A percentile compares a stretch with the other conserved stretches of the same genome.
These are phyloP conservation scores for Lunularia cruciata DNA, from an alignment of 225 moss, liverwort and hornwort genomes.

Conservation along the genomic window DNA sequence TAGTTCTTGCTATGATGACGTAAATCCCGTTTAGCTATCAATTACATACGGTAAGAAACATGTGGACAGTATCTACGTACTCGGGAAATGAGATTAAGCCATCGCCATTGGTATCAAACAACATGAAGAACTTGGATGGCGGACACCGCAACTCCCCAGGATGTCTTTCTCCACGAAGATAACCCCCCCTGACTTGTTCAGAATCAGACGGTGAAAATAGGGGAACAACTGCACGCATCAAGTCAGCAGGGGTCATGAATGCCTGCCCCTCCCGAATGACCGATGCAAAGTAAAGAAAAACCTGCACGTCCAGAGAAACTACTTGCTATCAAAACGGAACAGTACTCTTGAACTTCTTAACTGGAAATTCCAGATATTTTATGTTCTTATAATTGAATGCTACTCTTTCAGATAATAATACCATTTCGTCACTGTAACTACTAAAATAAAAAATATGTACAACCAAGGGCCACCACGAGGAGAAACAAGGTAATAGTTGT, in stretches of 20 bases:
- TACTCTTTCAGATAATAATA: too few relatives aligned
- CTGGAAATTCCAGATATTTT: not conserved
- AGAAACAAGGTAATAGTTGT: too few relatives aligned
- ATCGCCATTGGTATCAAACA: slow-evolving; percentile 81
- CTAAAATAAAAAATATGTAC: too few relatives aligned
- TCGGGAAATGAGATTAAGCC: slow-evolving; percentile 91
- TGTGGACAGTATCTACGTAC: slow-evolving; percentile 37
- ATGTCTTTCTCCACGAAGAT: slow-evolving; percentile 67
- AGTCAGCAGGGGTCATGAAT: slow-evolving; percentile 81
- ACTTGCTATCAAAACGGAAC: slow-evolving; percentile 20
- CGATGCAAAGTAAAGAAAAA: slow-evolving; percentile 85
- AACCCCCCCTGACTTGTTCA: slow-evolving; percentile 62
- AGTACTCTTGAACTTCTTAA: not conserved
- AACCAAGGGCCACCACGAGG: too few relatives aligned
- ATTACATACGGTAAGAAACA: too few relatives aligned
- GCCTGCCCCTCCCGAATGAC: slow-evolving; percentile 48
- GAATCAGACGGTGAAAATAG: slow-evolving; percentile 81
- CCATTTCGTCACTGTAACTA: too few relatives aligned
- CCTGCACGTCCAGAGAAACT: slow-evolving; percentile 47
- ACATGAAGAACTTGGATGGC: slow-evolving; percentile 85
- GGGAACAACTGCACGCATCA: slow-evolving; percentile 93
- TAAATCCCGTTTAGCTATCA: too few relatives aligned
- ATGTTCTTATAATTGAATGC: too few relatives aligned
- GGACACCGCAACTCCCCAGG: slow-evolving; percentile 66
- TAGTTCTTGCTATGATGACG: too few relatives aligned